Conservation (phyloP, 2,329 filamentous ascomycete genomes). For the Epichloe uncinata region DNA sequence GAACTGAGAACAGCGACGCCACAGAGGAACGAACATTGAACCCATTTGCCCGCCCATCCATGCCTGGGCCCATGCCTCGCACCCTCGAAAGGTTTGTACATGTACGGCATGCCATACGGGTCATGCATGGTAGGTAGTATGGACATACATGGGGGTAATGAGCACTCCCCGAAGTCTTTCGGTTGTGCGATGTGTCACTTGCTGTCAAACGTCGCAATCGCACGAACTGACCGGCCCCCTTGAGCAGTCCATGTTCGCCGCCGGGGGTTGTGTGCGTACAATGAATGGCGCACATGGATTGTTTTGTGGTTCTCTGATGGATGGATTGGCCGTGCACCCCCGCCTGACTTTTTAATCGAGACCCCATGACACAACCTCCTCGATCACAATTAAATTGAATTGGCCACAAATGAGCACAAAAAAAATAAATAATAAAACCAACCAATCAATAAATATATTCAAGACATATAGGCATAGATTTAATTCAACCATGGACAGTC, state of each 20-base stretch:
- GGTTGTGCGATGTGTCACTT: neutral
- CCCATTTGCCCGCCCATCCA: neutral
- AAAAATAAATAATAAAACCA: no score
- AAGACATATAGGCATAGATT: no score
- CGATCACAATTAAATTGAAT: no score
- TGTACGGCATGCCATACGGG: no score
- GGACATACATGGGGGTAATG: neutral
- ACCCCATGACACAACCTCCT: no score
- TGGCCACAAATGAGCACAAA: no score
- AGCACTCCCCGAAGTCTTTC: neutral
- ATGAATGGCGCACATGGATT: neutral
- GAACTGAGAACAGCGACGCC: neutral
- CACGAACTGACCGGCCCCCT: neutral
- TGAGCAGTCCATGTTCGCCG: neutral
- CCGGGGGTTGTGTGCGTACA: neutral
- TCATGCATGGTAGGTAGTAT: neutral
- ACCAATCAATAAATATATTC: no score
- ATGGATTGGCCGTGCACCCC: neutral
- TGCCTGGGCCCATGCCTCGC: neutral
- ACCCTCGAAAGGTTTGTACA: neutral
- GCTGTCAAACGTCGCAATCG: constrained; percentile 1
- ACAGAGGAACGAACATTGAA: neutral
- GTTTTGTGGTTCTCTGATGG: neutral
- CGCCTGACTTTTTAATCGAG: no score
- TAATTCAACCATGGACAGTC: no score